These are phyloP conservation scores for Botrytis galanthina DNA, from an alignment of 2,329 filamentous ascomycete species.

Conservation along the genomic window DNA sequence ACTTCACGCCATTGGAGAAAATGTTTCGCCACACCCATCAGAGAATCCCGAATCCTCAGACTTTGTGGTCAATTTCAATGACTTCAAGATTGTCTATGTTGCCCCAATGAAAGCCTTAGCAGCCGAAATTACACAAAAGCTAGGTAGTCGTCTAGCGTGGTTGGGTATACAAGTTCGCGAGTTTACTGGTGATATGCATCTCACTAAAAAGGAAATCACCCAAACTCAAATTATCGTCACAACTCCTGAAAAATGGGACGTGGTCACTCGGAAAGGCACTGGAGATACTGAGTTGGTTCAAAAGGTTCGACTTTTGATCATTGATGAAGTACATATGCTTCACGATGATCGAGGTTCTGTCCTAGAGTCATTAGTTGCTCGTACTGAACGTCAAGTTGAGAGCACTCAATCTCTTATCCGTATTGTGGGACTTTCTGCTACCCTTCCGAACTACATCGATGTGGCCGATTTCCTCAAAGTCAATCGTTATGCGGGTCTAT, in stretches of 20 bases:
- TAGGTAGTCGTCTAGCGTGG: slow-evolving; percentile 90
- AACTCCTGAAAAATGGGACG: slow-evolving; percentile 99
- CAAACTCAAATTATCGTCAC: slow-evolving; percentile 98
- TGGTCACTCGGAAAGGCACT: slow-evolving; percentile 93
- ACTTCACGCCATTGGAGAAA: slow-evolving; percentile 84
- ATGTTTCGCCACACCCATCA: slow-evolving; percentile 74
- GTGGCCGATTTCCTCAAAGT: slow-evolving; percentile 97
- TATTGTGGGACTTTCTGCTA: slow-evolving; percentile 92
- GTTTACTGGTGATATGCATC: slow-evolving; percentile 96
- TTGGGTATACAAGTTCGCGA: slow-evolving; percentile 89
- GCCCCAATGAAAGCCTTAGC: slow-evolving; percentile 98
- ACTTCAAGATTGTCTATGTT: slow-evolving; percentile 98
- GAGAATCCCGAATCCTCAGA: slow-evolving; percentile 71
- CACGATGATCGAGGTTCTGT: slow-evolving; percentile 97
- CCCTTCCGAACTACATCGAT: slow-evolving; percentile 92
- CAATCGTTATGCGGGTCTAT: slow-evolving; percentile 86
- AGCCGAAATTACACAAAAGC: slow-evolving; percentile 92
- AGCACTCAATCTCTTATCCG: slow-evolving; percentile 97
- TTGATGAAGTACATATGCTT: slow-evolving; percentile 99
- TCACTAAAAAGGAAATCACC: slow-evolving; percentile 94
- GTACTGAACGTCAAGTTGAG: slow-evolving; percentile 94
- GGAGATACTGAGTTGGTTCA: slow-evolving; percentile 97
- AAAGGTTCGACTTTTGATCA: slow-evolving; percentile 92
- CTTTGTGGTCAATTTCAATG: slow-evolving; percentile 77
- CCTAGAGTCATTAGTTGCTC: slow-evolving; percentile 89